Evolutionary conservation across 495 filamentous ascomycete genomes (phyloP).

Genomic region (Neohortaea acidophila): DNA sequence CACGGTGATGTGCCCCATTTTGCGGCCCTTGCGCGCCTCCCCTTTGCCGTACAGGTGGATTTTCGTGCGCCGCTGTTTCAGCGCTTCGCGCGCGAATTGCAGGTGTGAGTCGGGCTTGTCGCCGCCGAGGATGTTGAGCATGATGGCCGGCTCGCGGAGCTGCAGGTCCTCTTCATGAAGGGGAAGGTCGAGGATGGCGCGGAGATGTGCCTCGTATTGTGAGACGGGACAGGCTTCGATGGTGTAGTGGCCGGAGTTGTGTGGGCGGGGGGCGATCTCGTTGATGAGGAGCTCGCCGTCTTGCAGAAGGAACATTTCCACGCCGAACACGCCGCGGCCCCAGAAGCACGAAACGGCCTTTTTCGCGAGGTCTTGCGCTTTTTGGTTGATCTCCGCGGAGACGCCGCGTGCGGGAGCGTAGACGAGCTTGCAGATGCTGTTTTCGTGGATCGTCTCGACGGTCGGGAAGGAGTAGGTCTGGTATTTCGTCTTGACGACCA

Average conservation of each 20-base stretch:
- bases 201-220: constrained; percentile 82
- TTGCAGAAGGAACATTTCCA: constrained; percentile 88
- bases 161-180: constrained; percentile 44
- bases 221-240: constrained; percentile 86
- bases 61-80: constrained; percentile 42
- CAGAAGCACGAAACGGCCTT: constrained; percentile 64
- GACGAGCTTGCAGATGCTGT: constrained; percentile 88
- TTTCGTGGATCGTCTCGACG: constrained; percentile 88
- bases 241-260: constrained; percentile 95
- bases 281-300: constrained; percentile 62
- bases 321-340: constrained; percentile 87
- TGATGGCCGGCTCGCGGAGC: constrained; percentile 54
- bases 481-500: constrained; percentile 84
- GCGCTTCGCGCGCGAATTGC: constrained; percentile 45
- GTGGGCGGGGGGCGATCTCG: constrained; percentile 87
- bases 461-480: constrained; percentile 65
- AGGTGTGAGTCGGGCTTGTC: constrained; percentile 52
- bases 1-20: constrained; percentile 89
- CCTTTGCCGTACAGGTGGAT: constrained; percentile 90
- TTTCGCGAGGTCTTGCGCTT: constrained; percentile 62
- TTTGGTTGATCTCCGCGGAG: constrained; percentile 39
- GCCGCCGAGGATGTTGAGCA: constrained; percentile 94
- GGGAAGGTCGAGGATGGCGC: constrained; percentile 67
- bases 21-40: constrained; percentile 65
- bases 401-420: constrained; percentile 70